These are phyloP conservation scores for Prunus campanulata DNA, from an alignment of 306 rosid species.

Conservation along the genomic window DNA sequence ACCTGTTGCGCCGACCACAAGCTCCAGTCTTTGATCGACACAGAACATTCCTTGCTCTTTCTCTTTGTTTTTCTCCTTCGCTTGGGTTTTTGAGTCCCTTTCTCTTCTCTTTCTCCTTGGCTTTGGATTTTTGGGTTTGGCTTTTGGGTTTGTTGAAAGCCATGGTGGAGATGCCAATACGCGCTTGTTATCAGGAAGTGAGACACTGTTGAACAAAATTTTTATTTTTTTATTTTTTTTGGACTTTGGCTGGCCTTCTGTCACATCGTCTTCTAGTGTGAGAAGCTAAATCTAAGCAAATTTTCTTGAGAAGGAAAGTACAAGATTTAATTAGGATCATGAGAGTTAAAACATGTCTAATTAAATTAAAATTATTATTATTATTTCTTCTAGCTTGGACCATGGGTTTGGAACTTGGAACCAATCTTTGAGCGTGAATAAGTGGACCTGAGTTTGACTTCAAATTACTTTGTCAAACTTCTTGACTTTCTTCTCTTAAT, in stretches of 20 bases:
- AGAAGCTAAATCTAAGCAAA: neutral
- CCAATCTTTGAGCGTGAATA: neutral
- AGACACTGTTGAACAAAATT: neutral
- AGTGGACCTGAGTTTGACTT: neutral
- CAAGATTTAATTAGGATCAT: neutral
- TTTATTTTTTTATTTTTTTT: too few species aligned
- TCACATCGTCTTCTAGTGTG: neutral
- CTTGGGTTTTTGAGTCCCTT: neutral
- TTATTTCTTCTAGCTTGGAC: neutral
- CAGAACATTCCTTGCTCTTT: conserved; percentile 32
- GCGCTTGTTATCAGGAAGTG: conserved; percentile 8
- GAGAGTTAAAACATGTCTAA: neutral
- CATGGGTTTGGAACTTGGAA: neutral
- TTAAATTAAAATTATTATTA: neutral
- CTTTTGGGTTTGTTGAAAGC: neutral
- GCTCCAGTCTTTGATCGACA: neutral
- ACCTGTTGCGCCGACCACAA: conserved; percentile 38
- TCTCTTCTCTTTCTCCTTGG: neutral
- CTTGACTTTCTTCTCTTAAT: neutral
- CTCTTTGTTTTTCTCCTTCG: neutral
- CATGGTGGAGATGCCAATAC: conserved; percentile 3
- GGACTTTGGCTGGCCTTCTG: neutral
- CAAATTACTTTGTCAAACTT: neutral
- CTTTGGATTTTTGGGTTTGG: neutral
- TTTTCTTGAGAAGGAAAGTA: neutral